Evolutionary conservation across 2,329 filamentous ascomycete genomes (phyloP).

Genomic region (Fusarium temperatum): DNA sequence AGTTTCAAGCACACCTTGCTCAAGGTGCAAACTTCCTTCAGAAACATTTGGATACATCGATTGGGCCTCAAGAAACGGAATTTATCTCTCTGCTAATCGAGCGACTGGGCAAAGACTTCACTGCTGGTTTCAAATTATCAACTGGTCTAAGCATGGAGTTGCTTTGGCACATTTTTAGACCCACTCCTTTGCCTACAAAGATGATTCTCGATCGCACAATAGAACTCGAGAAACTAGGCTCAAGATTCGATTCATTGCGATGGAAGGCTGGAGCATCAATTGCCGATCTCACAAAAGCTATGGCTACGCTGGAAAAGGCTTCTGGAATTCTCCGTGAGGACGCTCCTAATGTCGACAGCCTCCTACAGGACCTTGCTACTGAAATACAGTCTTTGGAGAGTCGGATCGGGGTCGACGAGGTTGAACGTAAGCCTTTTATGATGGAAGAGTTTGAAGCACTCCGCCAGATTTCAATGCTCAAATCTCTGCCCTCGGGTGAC

Average conservation of each 20-base stretch:
- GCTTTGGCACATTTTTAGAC: constrained; percentile 79
- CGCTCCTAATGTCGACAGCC: constrained; percentile 52
- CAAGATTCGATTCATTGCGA: constrained; percentile 67
- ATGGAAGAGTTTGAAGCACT: constrained; percentile 65
- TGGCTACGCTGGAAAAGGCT: constrained; percentile 63
- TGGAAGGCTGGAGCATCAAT: constrained; percentile 66
- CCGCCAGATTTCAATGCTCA: constrained; percentile 61
- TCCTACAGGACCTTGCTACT: constrained; percentile 59
- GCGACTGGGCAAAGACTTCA: constrained; percentile 66
- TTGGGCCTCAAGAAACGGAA: constrained; percentile 42
- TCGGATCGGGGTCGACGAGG: constrained; percentile 54
- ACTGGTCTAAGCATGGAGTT: constrained; percentile 83
- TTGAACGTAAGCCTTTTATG: constrained; percentile 59
- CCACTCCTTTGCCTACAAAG: constrained; percentile 62
- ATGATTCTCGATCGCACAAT: constrained; percentile 56
- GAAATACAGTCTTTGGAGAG: constrained; percentile 64
- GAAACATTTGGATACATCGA: constrained; percentile 40
- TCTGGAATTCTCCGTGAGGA: constrained; percentile 62
- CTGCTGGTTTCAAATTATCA: constrained; percentile 74
- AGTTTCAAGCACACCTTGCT: constrained; percentile 69
- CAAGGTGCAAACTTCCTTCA: constrained; percentile 58
- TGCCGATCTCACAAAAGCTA: constrained; percentile 61
- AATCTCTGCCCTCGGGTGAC: constrained; percentile 27
- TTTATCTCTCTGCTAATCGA: constrained; percentile 53
- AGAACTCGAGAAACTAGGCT: constrained; percentile 64